Evolutionary conservation across 495 filamentous ascomycete species (phyloP).

Genomic region (Apodospora peruviana): DNA sequence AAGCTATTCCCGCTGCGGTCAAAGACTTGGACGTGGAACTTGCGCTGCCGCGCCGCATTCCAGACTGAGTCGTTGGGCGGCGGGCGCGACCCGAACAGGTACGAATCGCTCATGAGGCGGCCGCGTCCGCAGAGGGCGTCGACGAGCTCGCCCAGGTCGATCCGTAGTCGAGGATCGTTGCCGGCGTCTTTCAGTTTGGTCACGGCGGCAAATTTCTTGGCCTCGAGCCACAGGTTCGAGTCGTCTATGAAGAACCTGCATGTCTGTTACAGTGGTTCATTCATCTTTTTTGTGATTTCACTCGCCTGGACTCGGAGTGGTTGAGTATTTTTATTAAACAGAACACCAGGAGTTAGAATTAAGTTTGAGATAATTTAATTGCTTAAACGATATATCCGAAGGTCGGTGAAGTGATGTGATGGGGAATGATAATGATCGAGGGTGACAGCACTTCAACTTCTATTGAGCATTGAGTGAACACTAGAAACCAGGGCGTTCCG

Average conservation of each 20-base stretch:
- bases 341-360: no score
- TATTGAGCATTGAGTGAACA: no score
- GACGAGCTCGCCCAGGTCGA: slow-evolving; percentile 4
- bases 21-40: not conserved
- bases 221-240: slow-evolving; percentile 6
- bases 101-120: not conserved
- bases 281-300: no score
- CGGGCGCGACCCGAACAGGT: slow-evolving; percentile 5
- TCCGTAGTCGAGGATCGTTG: slow-evolving; percentile 1
- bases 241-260: slow-evolving; percentile 11
- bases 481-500: no score
- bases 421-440: no score
- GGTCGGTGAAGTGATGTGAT: no score
- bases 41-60: not conserved
- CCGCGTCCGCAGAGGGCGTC: not conserved
- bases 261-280: no score
- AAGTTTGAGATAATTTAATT: no score
- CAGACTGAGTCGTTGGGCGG: slow-evolving; percentile 4
- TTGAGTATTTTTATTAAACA: no score
- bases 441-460: no score
- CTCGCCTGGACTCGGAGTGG: no score
- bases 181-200: slow-evolving; percentile 7
- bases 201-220: slow-evolving; percentile 13
- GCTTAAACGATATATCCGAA: no score
- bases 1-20: not conserved